phyloP scores from a whole-genome alignment of 2,329 filamentous ascomycete genomes.

The Trichothecium sympodiale region DNA sequence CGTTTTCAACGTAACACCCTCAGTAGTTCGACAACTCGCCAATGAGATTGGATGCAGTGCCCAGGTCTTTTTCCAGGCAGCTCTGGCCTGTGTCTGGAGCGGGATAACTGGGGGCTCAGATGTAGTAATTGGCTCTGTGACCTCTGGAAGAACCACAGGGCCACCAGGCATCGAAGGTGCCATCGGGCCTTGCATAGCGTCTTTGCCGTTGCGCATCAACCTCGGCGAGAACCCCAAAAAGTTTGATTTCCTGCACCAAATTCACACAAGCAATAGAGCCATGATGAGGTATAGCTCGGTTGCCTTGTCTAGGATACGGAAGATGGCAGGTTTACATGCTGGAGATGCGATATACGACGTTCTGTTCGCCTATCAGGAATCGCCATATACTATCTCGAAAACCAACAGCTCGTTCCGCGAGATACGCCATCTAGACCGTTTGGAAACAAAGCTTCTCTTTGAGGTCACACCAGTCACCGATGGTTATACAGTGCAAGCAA shows the following conservation, averaged over 20 bases:
- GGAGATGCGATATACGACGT: slow-evolving; percentile 59
- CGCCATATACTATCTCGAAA: slow-evolving; percentile 30
- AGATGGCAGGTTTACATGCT: slow-evolving; percentile 40
- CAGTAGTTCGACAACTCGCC: slow-evolving; percentile 19
- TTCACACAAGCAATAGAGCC: slow-evolving; percentile 55
- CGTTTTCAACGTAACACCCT: neutral
- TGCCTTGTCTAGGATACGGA: slow-evolving; percentile 60
- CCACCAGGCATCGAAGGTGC: slow-evolving; percentile 59
- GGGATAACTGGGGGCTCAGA: slow-evolving; percentile 54
- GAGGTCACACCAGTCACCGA: slow-evolving; percentile 57
- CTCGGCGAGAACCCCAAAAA: slow-evolving; percentile 38
- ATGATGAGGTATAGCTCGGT: slow-evolving; percentile 53
- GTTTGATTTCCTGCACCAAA: slow-evolving; percentile 47
- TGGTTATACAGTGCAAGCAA: slow-evolving; percentile 30
- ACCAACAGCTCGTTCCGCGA: slow-evolving; percentile 33
- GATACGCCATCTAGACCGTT: slow-evolving; percentile 51
- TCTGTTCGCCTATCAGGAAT: slow-evolving; percentile 78
- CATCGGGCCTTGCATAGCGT: slow-evolving; percentile 69
- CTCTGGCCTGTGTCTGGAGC: slow-evolving; percentile 54
- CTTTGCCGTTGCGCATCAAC: slow-evolving; percentile 61
- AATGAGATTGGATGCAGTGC: slow-evolving; percentile 39
- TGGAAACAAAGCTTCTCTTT: slow-evolving; percentile 67
- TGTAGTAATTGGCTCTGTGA: slow-evolving; percentile 65
- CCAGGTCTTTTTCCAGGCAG: slow-evolving; percentile 68
- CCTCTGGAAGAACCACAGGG: slow-evolving; percentile 70